These are phyloP conservation scores for Hansfordia pulvinata DNA, from an alignment of 2,329 filamentous ascomycete species.

Conservation along the genomic window DNA sequence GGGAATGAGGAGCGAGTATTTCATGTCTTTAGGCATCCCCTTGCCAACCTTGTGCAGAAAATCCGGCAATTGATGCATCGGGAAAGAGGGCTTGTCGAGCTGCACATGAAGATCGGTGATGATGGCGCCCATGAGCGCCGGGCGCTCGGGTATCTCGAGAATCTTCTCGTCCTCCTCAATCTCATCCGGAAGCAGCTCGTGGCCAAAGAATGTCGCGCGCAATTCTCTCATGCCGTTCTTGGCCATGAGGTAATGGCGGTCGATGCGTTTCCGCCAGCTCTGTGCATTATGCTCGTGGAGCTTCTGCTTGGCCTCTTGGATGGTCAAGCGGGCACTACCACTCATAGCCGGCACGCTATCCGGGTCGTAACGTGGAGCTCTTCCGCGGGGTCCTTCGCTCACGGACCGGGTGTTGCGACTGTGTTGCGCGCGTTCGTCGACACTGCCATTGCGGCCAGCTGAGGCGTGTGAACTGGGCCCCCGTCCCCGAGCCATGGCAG, in stretches of 20 bases:
- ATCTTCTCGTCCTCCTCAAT: conserved; percentile 74
- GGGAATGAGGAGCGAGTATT: conserved; percentile 79
- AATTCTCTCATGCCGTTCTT: conserved; percentile 66
- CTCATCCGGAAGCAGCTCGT: conserved; percentile 69
- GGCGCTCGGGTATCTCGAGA: conserved; percentile 71
- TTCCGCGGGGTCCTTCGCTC: conserved; percentile 22
- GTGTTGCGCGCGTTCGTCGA: conserved; percentile 26
- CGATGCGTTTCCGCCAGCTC: conserved; percentile 87
- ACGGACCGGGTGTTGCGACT: conserved; percentile 15
- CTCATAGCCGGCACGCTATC: conserved; percentile 60
- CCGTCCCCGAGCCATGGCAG: conserved; percentile 28
- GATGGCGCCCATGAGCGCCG: conserved; percentile 66
- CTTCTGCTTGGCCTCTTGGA: conserved; percentile 62
- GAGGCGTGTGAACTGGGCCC: conserved; percentile 15
- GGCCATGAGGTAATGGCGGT: conserved; percentile 56
- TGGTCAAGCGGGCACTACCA: conserved; percentile 56
- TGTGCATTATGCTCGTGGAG: conserved; percentile 73
- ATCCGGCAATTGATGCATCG: conserved; percentile 63
- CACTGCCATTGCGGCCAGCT: conserved; percentile 40
- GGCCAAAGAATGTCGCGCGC: conserved; percentile 67
- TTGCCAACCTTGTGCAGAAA: conserved; percentile 90
- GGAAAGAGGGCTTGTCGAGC: conserved; percentile 88
- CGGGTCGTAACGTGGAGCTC: conserved; percentile 60
- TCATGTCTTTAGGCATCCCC: conserved; percentile 83
- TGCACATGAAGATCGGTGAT: conserved; percentile 76